Percentiles rank a stretch among this genome's conserved stretches.
phyloP scores from a whole-genome alignment of 2,329 filamentous ascomycete species.

The Exophiala sp. region DNA sequence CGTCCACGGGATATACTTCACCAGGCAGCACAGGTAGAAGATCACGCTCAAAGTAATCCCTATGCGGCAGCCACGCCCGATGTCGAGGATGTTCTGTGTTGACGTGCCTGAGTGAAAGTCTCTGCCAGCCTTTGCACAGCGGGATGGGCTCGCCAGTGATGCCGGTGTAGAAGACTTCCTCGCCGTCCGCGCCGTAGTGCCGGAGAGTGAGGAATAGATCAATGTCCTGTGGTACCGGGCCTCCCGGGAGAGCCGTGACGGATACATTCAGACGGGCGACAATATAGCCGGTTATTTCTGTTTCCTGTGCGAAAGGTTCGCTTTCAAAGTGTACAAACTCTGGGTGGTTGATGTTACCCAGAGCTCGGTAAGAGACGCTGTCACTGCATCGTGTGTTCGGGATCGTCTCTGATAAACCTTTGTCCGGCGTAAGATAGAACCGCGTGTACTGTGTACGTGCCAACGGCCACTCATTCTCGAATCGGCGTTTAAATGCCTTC shows the following conservation, averaged over 20 bases:
- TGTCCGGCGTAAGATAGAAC: neutral
- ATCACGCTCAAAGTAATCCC: slow-evolving; percentile 51
- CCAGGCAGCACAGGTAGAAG: slow-evolving; percentile 47
- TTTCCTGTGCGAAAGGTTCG: neutral
- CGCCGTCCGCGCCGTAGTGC: slow-evolving; percentile 47
- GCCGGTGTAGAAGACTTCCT: slow-evolving; percentile 55
- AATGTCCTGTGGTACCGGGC: slow-evolving; percentile 9
- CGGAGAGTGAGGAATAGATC: slow-evolving; percentile 56
- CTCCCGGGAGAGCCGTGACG: neutral
- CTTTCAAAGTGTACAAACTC: neutral
- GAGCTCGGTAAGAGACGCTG: neutral
- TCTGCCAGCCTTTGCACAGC: slow-evolving; percentile 53
- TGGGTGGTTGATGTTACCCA: no score
- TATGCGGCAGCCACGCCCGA: slow-evolving; percentile 45
- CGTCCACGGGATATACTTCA: slow-evolving; percentile 50
- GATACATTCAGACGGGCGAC: neutral
- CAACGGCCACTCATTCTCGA: neutral
- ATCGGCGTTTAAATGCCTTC: neutral
- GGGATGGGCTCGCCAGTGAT: slow-evolving; percentile 55
- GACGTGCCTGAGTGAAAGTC: slow-evolving; percentile 48
- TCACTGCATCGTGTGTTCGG: neutral
- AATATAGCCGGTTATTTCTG: neutral
- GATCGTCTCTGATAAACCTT: neutral
- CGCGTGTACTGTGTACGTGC: neutral
- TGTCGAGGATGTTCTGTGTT: slow-evolving; percentile 44